Percentiles rank a stretch among this genome's conserved stretches.
These are phyloP conservation scores for Plicaturopsis crispa DNA, from an alignment of 768 basidiomycete species.

Conservation along the genomic window DNA sequence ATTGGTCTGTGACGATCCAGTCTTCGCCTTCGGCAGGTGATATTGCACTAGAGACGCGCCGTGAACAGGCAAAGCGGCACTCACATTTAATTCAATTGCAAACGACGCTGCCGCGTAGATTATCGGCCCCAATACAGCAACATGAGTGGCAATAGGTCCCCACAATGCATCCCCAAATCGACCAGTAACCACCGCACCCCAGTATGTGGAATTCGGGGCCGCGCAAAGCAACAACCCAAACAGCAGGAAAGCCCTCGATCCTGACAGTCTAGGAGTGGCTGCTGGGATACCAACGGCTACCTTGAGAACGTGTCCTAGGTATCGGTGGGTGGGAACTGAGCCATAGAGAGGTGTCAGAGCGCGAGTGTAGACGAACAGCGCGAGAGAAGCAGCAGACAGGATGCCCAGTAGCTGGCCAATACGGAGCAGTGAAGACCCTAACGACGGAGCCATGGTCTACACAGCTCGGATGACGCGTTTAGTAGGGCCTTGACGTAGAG, in stretches of 20 bases:
- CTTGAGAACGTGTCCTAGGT: conserved; percentile 35
- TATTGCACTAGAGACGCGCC: background rate
- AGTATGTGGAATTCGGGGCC: conserved; percentile 62
- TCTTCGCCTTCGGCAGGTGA: background rate
- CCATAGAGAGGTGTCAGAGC: conserved; percentile 68
- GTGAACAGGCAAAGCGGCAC: conserved; percentile 10
- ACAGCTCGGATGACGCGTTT: no score
- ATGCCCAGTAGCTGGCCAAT: no score
- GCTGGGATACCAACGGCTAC: conserved; percentile 25
- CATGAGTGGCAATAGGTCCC: conserved; percentile 57
- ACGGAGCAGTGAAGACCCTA: no score
- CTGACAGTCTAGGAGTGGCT: conserved; percentile 23
- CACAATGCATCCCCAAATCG: conserved; percentile 41
- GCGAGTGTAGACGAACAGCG: conserved; percentile 54
- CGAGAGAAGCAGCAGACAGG: no score
- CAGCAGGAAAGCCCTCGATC: no score
- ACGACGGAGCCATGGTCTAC: no score
- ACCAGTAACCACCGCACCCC: conserved; percentile 52
- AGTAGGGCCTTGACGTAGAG: no score
- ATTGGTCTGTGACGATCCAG: no score
- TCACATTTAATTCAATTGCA: conserved; percentile 32
- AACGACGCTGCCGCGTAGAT: conserved; percentile 42
- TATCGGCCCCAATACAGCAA: conserved; percentile 47
- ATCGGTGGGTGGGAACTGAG: conserved; percentile 41
- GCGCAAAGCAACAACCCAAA: conserved; percentile 33